Evolutionary conservation across 176 grass and related monocot species (phyloP).

Genomic region (Hyparrhenia diplandra): DNA sequence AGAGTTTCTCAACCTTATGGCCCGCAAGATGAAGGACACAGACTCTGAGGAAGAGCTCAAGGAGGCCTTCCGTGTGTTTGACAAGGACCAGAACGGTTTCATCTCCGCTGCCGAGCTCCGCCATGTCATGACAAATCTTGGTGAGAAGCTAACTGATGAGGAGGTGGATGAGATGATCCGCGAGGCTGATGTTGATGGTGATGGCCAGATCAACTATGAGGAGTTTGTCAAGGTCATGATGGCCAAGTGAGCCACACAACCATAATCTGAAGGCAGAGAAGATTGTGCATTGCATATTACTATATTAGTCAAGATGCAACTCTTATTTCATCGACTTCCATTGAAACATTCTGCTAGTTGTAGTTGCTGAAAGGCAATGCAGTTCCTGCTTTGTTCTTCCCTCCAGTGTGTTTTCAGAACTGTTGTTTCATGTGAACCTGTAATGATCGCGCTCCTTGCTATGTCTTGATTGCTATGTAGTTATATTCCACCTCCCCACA

Average conservation of each 20-base stretch:
- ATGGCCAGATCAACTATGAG: conserved; percentile 94
- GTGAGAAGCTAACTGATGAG: conserved; percentile 85
- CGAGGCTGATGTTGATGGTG: conserved; percentile 86
- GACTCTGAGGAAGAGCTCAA: conserved; percentile 93
- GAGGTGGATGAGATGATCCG: conserved; percentile 93
- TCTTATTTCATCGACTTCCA: conserved; percentile 29
- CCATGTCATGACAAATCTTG: conserved; percentile 90
- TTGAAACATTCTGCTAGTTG: conserved; percentile 46
- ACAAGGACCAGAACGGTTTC: conserved; percentile 95
- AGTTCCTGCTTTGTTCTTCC: conserved; percentile 28
- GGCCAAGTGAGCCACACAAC: conserved; percentile 59
- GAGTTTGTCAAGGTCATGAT: conserved; percentile 98
- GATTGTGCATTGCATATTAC: conserved; percentile 32
- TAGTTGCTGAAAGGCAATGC: conserved; percentile 35
- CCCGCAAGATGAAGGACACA: conserved; percentile 96
- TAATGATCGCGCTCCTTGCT: conserved; percentile 28
- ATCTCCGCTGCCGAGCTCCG: conserved; percentile 88
- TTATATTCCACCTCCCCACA: background rate
- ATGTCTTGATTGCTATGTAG: conserved; percentile 44
- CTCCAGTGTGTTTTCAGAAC: conserved; percentile 28
- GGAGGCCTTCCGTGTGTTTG: conserved; percentile 92
- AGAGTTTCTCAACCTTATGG: conserved; percentile 90
- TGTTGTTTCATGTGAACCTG: conserved; percentile 33
- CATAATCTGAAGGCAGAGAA: background rate
- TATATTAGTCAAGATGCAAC: conserved; percentile 28